Percentiles rank a stretch among this genome's conserved stretches.
Conservation (phyloP, 495 filamentous ascomycete genomes). For the Aspergillus diversus region DNA sequence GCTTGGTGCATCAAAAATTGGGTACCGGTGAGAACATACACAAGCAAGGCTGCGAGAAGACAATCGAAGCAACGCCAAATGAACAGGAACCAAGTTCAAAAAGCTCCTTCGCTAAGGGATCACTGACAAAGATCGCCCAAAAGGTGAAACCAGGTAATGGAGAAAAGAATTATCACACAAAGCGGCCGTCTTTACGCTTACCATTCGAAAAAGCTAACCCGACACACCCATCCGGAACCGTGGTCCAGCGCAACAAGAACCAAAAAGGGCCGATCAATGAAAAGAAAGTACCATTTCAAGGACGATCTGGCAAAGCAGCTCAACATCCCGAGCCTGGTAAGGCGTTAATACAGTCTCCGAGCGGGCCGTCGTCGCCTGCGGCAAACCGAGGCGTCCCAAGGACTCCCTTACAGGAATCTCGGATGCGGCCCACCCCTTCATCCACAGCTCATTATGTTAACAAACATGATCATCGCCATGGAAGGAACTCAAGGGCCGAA, state of each 20-base stretch:
- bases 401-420: constrained; percentile 37
- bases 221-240: constrained; percentile 15
- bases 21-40: neutral
- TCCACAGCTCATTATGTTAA: constrained; percentile 25
- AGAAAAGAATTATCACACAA: constrained; percentile 35
- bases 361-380: constrained; percentile 24
- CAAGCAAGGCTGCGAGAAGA: neutral
- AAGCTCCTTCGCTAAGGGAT: constrained; percentile 29
- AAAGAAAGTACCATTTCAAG: constrained; percentile 28
- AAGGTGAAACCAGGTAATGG: constrained; percentile 33
- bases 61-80: neutral
- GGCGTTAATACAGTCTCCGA: constrained; percentile 5
- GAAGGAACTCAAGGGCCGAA: constrained; percentile 41
- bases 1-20: neutral
- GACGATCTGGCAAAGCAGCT: constrained; percentile 16
- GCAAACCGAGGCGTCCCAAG: constrained; percentile 47
- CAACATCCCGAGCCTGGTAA: constrained; percentile 23
- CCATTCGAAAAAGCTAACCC: constrained; percentile 21
- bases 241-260: constrained; percentile 17
- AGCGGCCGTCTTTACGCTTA: constrained; percentile 28
- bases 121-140: constrained; percentile 41
- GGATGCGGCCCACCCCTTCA: constrained; percentile 29
- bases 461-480: constrained; percentile 27
- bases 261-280: constrained; percentile 27
- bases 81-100: constrained; percentile 18